phyloP scores from a whole-genome alignment of 108 stramenopile species.

The Fistulifera solaris region DNA sequence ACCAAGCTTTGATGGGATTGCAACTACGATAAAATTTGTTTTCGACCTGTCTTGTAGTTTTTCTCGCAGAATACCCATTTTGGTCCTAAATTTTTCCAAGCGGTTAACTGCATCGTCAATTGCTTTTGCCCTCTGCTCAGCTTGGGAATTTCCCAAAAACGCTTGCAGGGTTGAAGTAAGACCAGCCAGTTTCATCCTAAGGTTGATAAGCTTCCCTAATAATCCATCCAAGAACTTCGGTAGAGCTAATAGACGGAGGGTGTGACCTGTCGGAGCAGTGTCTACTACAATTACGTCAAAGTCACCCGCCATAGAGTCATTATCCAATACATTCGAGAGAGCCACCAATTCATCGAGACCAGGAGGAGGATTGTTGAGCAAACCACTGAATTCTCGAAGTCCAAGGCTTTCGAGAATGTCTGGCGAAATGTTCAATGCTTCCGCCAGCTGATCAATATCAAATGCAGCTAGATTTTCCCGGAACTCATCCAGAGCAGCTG shows the following conservation, averaged over 20 bases:
- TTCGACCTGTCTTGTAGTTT: constrained; percentile 32
- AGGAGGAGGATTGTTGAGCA: constrained; percentile 89
- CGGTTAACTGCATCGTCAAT: constrained; percentile 60
- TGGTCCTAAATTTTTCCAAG: constrained; percentile 60
- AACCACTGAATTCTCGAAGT: constrained; percentile 58
- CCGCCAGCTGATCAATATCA: constrained; percentile 54
- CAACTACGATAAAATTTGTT: constrained; percentile 84
- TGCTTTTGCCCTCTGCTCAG: constrained; percentile 37
- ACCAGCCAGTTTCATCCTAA: constrained; percentile 64
- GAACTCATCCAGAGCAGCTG: constrained; percentile 62
- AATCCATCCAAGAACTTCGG: constrained; percentile 84
- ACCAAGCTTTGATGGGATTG: constrained; percentile 83
- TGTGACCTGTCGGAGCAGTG: constrained; percentile 99
- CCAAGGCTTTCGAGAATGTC: constrained; percentile 62
- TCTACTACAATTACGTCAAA: constrained; percentile 97
- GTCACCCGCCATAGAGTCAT: constrained; percentile 23
- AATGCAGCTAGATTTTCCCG: constrained; percentile 53
- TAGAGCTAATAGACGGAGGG: constrained; percentile 77
- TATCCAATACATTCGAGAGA: constrained; percentile 75
- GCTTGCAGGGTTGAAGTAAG: constrained; percentile 58
- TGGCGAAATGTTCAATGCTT: constrained; percentile 46
- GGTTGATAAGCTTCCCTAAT: constrained; percentile 61
- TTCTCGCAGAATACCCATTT: constrained; percentile 36
- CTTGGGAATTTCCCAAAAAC: constrained; percentile 52
- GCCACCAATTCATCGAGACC: constrained; percentile 93